Base-by-base conservation (phyloP, 2,329 filamentous ascomycete species). In the Pseudophaeomoniella oleicola region DNA sequence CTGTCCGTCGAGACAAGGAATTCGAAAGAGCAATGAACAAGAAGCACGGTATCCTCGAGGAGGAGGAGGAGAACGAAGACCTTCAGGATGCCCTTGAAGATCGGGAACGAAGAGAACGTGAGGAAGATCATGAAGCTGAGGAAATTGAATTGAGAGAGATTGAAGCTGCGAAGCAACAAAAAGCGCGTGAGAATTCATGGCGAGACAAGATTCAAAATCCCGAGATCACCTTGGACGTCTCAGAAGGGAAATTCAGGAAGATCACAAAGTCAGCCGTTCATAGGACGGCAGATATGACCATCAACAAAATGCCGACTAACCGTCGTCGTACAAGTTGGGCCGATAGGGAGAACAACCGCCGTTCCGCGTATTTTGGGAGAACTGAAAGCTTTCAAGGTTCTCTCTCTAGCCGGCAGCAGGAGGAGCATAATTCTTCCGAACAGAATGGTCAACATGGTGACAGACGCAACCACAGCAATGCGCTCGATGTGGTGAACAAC, bases 1-100 rank as follows among this genome's bases (percentile, higher is more conserved):
- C 90, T 2, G 83, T 90, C 1, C 64, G 83, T n/a, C 78, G 88
- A 4, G 90, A 98, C 46, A 76, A 88, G 50, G 83, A 81, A 29
- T 98, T 96, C 52, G 79, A 85, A 47, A 69, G 80, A 33, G 79
- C 78, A 3, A 85, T 92, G 53, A 75, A 78, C 39, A 67, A 66
- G 15, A 77, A 80, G 5, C 71, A 87, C 39, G 77, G 78, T 0
- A 55, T 82, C 9, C 66, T 68, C 0, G 62, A 71, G 0, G 67
- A 71, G 2, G 67, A 69, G 3, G 51, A 56, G 13, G 61, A 62
- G 34, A 55, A 55, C 15, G 60, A 63, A 18, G 55, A 60, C 32
- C 55, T 66, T 15, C 63, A 63, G 16, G 57, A 61, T 32, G 57
- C 62, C 11, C 59, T 69, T 27, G 59, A 67, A 19, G 52, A 63